Conservation (phyloP, 2,329 filamentous ascomycete species). For the Trichoderma guizhouense region DNA sequence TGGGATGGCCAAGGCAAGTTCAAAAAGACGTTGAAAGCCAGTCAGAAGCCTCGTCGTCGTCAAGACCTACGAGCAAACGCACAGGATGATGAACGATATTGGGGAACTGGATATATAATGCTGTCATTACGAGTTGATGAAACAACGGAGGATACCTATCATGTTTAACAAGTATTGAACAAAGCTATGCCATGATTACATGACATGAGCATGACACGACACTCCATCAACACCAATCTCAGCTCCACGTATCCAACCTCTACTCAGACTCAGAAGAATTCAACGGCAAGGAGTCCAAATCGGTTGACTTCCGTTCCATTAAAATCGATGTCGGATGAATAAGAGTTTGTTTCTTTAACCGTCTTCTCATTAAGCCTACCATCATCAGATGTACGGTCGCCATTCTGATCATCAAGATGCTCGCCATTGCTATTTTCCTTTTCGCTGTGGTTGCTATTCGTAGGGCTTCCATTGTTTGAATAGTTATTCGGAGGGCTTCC, state of each 20-base stretch:
- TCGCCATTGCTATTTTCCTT: background rate
- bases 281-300: background rate
- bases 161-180: too few species aligned
- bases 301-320: background rate
- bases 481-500: background rate
- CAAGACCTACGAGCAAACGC: too few species aligned
- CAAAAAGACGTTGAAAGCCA: too few species aligned
- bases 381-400: background rate
- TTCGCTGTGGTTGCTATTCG: background rate
- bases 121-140: too few species aligned
- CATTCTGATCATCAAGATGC: background rate
- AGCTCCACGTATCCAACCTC: background rate
- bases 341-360: background rate
- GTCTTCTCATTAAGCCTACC: background rate
- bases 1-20: too few species aligned
- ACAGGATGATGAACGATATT: too few species aligned
- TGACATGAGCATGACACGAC: background rate
- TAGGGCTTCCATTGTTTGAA: too few species aligned
- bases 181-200: background rate
- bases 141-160: background rate
- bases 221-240: background rate
- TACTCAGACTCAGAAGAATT: background rate
- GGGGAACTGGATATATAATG: too few species aligned
- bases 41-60: too few species aligned
- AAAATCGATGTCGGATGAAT: background rate